Percentiles rank a stretch among this genome's conserved stretches.
Conservation (phyloP, 2,329 filamentous ascomycete genomes). For the Chaetomiaceae sp. region DNA sequence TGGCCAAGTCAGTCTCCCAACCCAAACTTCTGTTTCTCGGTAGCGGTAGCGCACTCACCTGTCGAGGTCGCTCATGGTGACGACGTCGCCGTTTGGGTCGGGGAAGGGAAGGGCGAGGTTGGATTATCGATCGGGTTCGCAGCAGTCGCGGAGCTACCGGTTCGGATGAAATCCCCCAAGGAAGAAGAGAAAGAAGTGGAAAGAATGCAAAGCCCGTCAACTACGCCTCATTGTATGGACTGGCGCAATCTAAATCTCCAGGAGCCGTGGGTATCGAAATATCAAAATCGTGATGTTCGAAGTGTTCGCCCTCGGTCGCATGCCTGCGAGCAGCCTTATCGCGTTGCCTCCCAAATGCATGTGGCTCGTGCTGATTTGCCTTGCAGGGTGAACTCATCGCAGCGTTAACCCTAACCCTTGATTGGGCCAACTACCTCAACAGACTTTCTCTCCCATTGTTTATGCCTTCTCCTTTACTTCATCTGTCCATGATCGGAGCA, state of each 20-base stretch:
- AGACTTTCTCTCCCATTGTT: no score
- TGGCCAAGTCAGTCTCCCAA: slow-evolving; percentile 6
- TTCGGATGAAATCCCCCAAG: not conserved
- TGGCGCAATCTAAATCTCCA: not conserved
- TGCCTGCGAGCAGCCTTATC: no score
- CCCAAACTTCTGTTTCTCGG: not conserved
- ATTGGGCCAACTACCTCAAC: no score
- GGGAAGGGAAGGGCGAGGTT: not conserved
- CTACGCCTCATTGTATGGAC: slow-evolving; percentile 1
- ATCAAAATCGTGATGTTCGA: not conserved
- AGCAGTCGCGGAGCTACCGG: no score
- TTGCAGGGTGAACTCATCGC: no score
- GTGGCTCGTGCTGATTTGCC: not conserved
- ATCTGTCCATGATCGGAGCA: no score
- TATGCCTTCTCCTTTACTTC: no score
- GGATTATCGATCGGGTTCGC: no score
- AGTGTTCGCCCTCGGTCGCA: no score
- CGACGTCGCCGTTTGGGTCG: not conserved
- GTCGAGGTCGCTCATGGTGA: slow-evolving; percentile 85
- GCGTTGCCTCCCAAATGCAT: not conserved
- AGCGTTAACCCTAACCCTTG: not conserved
- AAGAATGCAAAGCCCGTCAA: not conserved
- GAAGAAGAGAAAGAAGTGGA: not conserved
- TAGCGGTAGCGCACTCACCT: slow-evolving; percentile 52
- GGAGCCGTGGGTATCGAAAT: not conserved